Base-by-base conservation (phyloP, 176 grass and related monocot genomes). In the Guadua angustifolia region DNA sequence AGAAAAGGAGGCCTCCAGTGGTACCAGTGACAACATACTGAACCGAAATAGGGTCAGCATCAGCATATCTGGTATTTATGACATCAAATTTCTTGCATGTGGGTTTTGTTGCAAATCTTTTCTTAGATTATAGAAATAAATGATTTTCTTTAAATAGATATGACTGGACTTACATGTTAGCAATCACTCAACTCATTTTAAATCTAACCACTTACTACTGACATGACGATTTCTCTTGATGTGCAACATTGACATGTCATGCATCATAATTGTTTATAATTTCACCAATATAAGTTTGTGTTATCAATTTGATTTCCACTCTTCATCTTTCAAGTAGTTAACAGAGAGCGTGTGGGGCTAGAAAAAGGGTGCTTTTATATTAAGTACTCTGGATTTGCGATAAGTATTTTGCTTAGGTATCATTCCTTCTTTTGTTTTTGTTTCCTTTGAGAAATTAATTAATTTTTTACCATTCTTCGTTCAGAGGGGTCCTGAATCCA, bases 31-130 rank as follows among this genome's bases (percentile, higher is more conserved):
- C 46, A 72, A 40, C 52, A 70, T 22, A 56, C 26, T 62, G 19
- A 78, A 66, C 59, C 67, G 25, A 42, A 72, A 22, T 33, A 35
- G 16, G 86, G 24, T 61, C 2, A 53, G 56, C 73, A 73, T 39
- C 58, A 63, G 47, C 78, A 72, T 86, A n/a, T 63, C 33, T 76
- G 79, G 82, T 75, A 81, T 33, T 15, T 77, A 38, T 33, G 0
- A 43, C 63, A 63, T 39, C 25, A 9, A 39, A 62, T 63, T 79
- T 70, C 56, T 68, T 73, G 19, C 69, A n/a, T 60, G 2, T 36
- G 17, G 3, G 3, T n/a, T 29, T 22, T 39, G 5, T 58, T 81
- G 13, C 36, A 87, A 55, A 75, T 49, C 24, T 43, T 75, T 8
- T 59, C 2, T 47, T 75, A 35, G 5, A 68, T 21, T 58, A 40